These are phyloP conservation scores for Phyllosticta paracitricarpa DNA, from an alignment of 2,329 filamentous ascomycete species.

Conservation along the genomic window DNA sequence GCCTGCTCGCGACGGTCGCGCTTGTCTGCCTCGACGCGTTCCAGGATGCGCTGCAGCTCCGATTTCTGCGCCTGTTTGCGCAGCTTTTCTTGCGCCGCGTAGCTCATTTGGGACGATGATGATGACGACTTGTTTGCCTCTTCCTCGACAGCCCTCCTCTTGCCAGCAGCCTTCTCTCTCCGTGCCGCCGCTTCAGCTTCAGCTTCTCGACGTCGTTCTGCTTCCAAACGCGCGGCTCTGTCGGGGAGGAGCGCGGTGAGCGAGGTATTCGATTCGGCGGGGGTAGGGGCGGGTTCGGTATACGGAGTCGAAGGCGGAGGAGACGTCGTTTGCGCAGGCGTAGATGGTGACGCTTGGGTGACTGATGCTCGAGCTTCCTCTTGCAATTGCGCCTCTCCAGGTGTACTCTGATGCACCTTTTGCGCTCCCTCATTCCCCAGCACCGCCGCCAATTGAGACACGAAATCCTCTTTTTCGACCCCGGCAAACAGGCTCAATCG, in stretches of 20 bases:
- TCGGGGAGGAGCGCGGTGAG: background rate
- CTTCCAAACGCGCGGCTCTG: conserved; percentile 38
- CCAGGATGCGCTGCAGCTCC: conserved; percentile 61
- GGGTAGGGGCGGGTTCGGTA: background rate
- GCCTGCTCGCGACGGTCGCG: conserved; percentile 46
- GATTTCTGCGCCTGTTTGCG: conserved; percentile 55
- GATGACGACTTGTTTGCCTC: conserved; percentile 21
- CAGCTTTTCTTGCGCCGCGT: conserved; percentile 48
- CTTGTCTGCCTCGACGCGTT: conserved; percentile 69
- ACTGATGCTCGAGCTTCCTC: background rate
- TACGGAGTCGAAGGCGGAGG: conserved; percentile 1
- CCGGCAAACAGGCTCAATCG: conserved; percentile 65
- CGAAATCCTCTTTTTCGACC: conserved; percentile 55
- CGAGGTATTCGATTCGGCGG: background rate
- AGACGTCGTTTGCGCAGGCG: conserved; percentile 10
- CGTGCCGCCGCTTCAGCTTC: conserved; percentile 14
- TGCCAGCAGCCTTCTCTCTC: conserved; percentile 23
- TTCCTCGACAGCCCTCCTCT: conserved; percentile 34
- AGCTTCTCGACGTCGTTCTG: conserved; percentile 17
- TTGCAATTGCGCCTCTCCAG: background rate
- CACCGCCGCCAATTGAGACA: conserved; percentile 39
- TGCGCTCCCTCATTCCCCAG: conserved; percentile 10
- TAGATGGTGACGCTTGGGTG: background rate
- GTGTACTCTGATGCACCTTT: background rate
- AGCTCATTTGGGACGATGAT: conserved; percentile 31